Conservation (phyloP, 1,139 yeast species). For the Hemisphaericaspora subhashii region DNA sequence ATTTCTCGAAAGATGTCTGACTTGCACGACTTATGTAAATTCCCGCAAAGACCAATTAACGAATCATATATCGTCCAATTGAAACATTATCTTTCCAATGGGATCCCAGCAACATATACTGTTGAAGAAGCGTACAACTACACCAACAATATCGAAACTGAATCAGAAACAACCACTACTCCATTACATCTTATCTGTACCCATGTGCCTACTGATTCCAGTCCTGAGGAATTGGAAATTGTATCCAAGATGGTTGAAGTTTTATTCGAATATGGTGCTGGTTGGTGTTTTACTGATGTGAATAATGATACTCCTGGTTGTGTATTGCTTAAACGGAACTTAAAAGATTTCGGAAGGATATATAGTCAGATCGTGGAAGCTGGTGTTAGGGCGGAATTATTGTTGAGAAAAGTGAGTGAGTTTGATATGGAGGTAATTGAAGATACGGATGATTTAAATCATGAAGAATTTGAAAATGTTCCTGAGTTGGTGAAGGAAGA, state of each 20-base stretch:
- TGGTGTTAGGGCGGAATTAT: conserved; percentile 86
- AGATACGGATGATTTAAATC: conserved; percentile 28
- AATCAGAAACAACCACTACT: conserved; percentile 53
- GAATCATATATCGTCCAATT: conserved; percentile 46
- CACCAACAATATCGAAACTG: conserved; percentile 41
- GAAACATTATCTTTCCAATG: conserved; percentile 49
- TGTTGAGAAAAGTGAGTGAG: conserved; percentile 71
- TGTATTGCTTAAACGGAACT: conserved; percentile 52
- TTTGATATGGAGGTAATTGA: conserved; percentile 47
- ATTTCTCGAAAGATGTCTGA: conserved; percentile 52
- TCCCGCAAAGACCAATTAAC: conserved; percentile 56
- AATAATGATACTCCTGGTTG: conserved; percentile 79
- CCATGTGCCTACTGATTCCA: conserved; percentile 47
- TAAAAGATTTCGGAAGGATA: conserved; percentile 41
- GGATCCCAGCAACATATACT: conserved; percentile 82
- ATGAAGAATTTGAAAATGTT: conserved; percentile 17
- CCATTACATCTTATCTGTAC: conserved; percentile 72
- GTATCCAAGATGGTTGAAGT: conserved; percentile 58
- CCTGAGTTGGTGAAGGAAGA: conserved; percentile 13
- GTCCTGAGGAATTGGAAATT: conserved; percentile 44
- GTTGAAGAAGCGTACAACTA: conserved; percentile 70
- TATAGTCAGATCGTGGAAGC: conserved; percentile 68
- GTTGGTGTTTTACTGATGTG: conserved; percentile 76
- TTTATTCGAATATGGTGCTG: conserved; percentile 84
- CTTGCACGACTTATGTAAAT: conserved; percentile 65